Base-by-base conservation (phyloP, 192 early-diverging fungal genomes). In the Podila horticola region DNA sequence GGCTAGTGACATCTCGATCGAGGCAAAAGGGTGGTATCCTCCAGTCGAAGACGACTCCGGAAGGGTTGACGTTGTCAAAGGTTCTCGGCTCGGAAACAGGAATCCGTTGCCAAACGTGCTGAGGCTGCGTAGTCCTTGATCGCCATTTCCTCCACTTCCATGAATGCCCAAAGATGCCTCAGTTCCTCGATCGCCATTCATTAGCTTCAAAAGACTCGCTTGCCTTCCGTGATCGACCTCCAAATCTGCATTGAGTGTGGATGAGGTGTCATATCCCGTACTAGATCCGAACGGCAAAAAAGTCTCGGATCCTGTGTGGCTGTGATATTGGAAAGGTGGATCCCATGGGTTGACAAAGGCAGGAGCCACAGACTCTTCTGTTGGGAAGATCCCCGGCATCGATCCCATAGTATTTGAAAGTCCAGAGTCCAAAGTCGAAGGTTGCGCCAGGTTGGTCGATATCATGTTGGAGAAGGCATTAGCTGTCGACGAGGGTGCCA, bases 321-420 rank as follows among this genome's bases (percentile, higher is more conserved):
- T 72, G 2, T 64, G 61, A 30, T 67, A 79, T 20, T 64, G 67
- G 17, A 69, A 50, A 5, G 52, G 52, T 55, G 20, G 52, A 26
- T 79, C 75, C 75, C 75, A 79, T 10, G 75, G 75, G 48, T 79
- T 79, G 49, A 79, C 70, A 59, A 79, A 79, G 22, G 51, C 59
- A 0, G 70, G 29, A 2, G 52, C 24, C 13, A 11, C 34, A 36
- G 64, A 5, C 3, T 66, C 66, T 1, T 5, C 58, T 22, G 52
- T 55, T 22, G 52, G 52, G 9, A 55, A 55, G 3, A 55, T 55
- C 0, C 52, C 52, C 2, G 52, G 52, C 20, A 55, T 55, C n/a
- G 52, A 55, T 26, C 52, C 52, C n/a, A 55, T 55, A 6, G 2
- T 55, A 10, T 3, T 55, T 4, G 4, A 0, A 55, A 55, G 52